Evolutionary conservation across 768 basidiomycete genomes (phyloP).

Genomic region (Kwoniella sp.): DNA sequence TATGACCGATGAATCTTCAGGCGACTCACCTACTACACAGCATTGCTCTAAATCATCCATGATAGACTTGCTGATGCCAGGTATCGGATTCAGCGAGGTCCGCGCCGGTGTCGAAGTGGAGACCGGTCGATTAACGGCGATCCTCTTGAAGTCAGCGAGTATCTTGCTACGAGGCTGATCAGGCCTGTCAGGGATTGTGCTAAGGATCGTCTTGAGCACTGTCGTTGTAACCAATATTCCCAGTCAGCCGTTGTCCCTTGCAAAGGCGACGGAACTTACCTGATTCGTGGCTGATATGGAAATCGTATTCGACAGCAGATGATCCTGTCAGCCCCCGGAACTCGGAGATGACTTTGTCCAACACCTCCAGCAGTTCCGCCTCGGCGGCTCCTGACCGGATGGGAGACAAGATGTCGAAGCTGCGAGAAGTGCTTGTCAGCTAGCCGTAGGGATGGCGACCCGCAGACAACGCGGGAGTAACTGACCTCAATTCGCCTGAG

Average conservation of each 20-base stretch:
- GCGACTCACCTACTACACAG: constrained; percentile 41
- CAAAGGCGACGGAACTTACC: constrained; percentile 14
- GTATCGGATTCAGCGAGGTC: constrained; percentile 16
- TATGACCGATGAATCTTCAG: neutral
- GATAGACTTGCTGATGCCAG: constrained; percentile 33
- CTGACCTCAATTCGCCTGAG: constrained; percentile 45
- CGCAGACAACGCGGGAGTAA: neutral
- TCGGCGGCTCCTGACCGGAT: constrained; percentile 48
- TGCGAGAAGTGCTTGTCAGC: neutral
- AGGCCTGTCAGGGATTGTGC: constrained; percentile 28
- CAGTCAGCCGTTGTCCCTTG: too few species aligned
- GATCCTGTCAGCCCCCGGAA: constrained; percentile 44
- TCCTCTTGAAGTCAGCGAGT: constrained; percentile 33
- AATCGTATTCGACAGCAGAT: constrained; percentile 44
- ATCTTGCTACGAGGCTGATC: constrained; percentile 31
- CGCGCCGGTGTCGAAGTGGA: constrained; percentile 9
- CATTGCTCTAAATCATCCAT: constrained; percentile 53
- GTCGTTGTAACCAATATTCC: too few species aligned
- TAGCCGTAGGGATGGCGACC: neutral
- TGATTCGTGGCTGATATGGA: constrained; percentile 50
- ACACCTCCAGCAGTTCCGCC: constrained; percentile 50
- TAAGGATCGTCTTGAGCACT: constrained; percentile 41
- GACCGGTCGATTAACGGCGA: constrained; percentile 15
- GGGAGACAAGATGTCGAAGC: constrained; percentile 53
- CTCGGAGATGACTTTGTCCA: constrained; percentile 53